A percentile compares a stretch with the other conserved stretches of the same genome.
phyloP scores from a whole-genome alignment of 805 yeast genomes.

The Spathaspora boniae region DNA sequence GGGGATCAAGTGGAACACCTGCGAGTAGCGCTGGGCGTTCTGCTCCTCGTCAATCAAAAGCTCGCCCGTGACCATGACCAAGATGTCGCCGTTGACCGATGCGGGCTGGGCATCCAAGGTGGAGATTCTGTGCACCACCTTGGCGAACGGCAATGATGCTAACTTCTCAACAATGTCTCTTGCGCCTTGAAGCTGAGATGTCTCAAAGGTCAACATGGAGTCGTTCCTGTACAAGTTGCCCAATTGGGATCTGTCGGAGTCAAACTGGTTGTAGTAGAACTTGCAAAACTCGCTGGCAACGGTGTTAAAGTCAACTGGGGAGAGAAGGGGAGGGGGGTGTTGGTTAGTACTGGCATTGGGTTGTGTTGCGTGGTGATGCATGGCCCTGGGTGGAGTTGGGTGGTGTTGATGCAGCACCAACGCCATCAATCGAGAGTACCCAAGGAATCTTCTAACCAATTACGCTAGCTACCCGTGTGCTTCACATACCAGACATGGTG shows the following conservation, averaged over 20 bases:
- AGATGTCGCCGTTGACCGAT: constrained; percentile 84
- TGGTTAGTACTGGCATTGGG: no score
- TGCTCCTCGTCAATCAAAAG: constrained; percentile 89
- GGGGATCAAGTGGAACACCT: constrained; percentile 94
- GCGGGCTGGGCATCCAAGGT: constrained; percentile 98
- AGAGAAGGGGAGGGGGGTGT: constrained; percentile 1
- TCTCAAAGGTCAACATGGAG: constrained; percentile 96
- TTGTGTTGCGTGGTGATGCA: no score
- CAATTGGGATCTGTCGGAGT: constrained; percentile 85
- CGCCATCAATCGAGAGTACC: no score
- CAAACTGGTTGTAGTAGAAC: constrained; percentile 94
- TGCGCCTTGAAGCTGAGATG: constrained; percentile 92
- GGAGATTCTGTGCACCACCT: constrained; percentile 89
- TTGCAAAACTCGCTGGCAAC: constrained; percentile 78
- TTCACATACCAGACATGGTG: constrained; percentile 29
- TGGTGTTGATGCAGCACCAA: no score
- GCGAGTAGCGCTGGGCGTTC: constrained; percentile 94
- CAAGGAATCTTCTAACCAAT: no score
- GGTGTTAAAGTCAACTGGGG: constrained; percentile 42
- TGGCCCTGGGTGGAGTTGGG: no score
- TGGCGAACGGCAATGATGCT: constrained; percentile 82
- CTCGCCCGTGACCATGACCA: constrained; percentile 98
- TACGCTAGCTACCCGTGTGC: no score
- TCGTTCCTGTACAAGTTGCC: constrained; percentile 94
- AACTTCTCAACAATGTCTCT: constrained; percentile 90